Evolutionary conservation across 2,329 filamentous ascomycete genomes (phyloP).

Genomic region (Aspergillus latus): DNA sequence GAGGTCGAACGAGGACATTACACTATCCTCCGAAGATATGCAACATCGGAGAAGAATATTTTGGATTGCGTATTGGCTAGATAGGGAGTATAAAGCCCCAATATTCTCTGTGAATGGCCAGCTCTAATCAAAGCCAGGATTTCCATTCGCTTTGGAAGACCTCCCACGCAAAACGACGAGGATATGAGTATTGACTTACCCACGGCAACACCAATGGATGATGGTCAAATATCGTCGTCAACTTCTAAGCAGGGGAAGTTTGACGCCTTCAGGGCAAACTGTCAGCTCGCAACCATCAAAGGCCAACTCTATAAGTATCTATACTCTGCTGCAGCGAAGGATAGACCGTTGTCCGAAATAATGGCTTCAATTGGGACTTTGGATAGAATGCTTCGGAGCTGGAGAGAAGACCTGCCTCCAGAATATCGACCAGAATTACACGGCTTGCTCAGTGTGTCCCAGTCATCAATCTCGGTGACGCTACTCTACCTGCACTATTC

Average conservation of each 20-base stretch:
- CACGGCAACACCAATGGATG: background rate
- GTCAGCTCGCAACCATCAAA: conserved; percentile 19
- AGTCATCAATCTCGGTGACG: conserved; percentile 7
- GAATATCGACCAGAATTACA: conserved; percentile 16
- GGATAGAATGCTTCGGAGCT: conserved; percentile 17
- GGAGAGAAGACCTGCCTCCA: conserved; percentile 15
- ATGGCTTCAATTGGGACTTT: conserved; percentile 12
- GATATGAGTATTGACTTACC: conserved; percentile 13
- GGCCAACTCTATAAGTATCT: conserved; percentile 17
- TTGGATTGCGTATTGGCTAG: conserved; percentile 21
- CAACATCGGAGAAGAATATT: conserved; percentile 17
- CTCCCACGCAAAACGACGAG: conserved; percentile 16
- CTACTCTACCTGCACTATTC: conserved; percentile 20
- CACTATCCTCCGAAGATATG: conserved; percentile 4
- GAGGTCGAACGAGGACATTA: background rate
- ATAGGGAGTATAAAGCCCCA: conserved; percentile 18
- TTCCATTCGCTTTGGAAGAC: conserved; percentile 20
- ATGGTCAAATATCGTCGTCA: conserved; percentile 7
- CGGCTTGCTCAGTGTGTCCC: background rate
- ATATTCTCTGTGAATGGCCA: background rate
- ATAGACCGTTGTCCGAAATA: conserved; percentile 16
- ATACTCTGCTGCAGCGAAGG: conserved; percentile 15
- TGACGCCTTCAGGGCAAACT: conserved; percentile 15
- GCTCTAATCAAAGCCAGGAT: conserved; percentile 14
- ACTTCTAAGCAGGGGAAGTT: conserved; percentile 7